Evolutionary conservation across 805 yeast species (phyloP).

Genomic region (Hanseniaspora valbyensis): DNA sequence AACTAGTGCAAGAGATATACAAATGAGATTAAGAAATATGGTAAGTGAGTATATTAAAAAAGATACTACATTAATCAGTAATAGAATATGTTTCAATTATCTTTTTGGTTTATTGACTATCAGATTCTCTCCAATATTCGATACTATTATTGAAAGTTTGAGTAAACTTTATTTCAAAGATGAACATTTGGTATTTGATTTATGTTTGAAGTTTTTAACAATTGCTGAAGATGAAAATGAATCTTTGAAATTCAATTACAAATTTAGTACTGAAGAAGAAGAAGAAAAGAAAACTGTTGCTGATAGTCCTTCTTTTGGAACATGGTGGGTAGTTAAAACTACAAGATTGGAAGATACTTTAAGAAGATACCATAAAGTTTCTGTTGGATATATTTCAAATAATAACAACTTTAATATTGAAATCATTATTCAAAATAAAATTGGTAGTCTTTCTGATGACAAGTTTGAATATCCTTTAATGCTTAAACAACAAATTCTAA

Average conservation of each 20-base stretch:
- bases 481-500: slow-evolving; percentile 46
- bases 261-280: slow-evolving; percentile 10
- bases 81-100: slow-evolving; percentile 34
- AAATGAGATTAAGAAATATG: slow-evolving; percentile 53
- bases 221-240: slow-evolving; percentile 20
- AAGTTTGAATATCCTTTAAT: slow-evolving; percentile 33
- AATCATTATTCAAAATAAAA: slow-evolving; percentile 3
- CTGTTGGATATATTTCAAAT: slow-evolving; percentile 28
- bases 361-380: slow-evolving; percentile 23
- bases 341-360: slow-evolving; percentile 36
- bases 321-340: slow-evolving; percentile 37
- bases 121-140: slow-evolving; percentile 79
- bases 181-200: slow-evolving; percentile 45
- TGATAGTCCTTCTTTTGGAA: not conserved
- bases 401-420: not conserved
- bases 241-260: slow-evolving; percentile 18
- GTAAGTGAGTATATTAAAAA: slow-evolving; percentile 34
- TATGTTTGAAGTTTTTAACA: slow-evolving; percentile 32
- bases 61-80: slow-evolving; percentile 22
- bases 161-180: slow-evolving; percentile 36
- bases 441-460: slow-evolving; percentile 22
- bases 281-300: too few species aligned
- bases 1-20: slow-evolving; percentile 61
- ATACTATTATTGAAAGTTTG: slow-evolving; percentile 54
- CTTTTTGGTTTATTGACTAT: slow-evolving; percentile 62